Percentiles rank a stretch among this genome's conserved stretches.
Evolutionary conservation across 352 stramenopile species (phyloP).

Genomic region (Bremia lactucae): DNA sequence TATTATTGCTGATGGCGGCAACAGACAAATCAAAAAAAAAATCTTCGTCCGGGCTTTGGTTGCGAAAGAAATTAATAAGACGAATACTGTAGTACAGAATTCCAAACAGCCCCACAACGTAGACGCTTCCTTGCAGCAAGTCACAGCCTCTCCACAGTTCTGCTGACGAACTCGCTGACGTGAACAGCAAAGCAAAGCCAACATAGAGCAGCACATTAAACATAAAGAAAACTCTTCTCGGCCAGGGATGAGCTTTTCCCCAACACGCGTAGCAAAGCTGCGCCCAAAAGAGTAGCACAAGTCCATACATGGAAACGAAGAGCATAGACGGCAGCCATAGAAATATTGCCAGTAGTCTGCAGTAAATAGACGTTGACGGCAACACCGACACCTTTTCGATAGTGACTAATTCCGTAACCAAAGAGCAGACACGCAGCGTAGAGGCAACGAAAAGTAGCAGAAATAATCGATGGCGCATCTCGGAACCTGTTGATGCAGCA

Average conservation of each 20-base stretch:
- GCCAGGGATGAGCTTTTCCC: slow-evolving; percentile 63
- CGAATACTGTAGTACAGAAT: slow-evolving; percentile 78
- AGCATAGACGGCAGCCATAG: slow-evolving; percentile 70
- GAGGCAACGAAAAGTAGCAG: slow-evolving; percentile 61
- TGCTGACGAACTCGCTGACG: slow-evolving; percentile 29
- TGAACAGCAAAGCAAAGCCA: slow-evolving; percentile 39
- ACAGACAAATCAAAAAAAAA: slow-evolving; percentile 74
- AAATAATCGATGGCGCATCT: slow-evolving; percentile 73
- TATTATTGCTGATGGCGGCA: slow-evolving; percentile 18
- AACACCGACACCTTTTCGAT: slow-evolving; percentile 29
- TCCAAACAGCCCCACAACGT: slow-evolving; percentile 46
- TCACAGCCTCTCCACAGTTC: slow-evolving; percentile 61
- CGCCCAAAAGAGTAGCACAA: slow-evolving; percentile 78
- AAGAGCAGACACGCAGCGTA: slow-evolving; percentile 44
- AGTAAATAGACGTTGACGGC: slow-evolving; percentile 35
- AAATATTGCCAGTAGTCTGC: slow-evolving; percentile 45
- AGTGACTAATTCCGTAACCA: slow-evolving; percentile 49
- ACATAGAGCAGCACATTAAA: slow-evolving; percentile 72
- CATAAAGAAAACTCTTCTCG: slow-evolving; percentile 57
- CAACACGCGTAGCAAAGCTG: slow-evolving; percentile 80
- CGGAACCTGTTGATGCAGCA: slow-evolving; percentile 49
- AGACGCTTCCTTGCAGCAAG: slow-evolving; percentile 49
- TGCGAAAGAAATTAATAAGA: slow-evolving; percentile 73
- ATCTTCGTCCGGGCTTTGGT: slow-evolving; percentile 58
- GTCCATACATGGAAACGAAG: slow-evolving; percentile 78